These are phyloP conservation scores for Linum lewisii DNA, from an alignment of 345 rosid genomes.

Conservation along the genomic window DNA sequence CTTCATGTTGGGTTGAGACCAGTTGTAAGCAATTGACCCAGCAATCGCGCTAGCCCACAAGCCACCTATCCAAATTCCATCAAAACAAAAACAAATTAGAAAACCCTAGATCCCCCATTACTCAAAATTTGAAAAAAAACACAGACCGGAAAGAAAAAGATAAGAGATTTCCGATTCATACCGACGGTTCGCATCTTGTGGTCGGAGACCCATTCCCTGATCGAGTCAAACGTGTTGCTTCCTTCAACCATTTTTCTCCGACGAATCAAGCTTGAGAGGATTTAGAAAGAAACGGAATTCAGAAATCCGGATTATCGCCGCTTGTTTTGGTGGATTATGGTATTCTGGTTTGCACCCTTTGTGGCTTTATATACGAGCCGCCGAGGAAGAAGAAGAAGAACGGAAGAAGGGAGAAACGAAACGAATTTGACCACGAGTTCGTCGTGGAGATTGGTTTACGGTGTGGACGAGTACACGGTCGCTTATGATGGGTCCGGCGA, in stretches of 20 bases:
- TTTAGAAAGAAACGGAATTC: too few relatives aligned
- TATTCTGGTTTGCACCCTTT: too few relatives aligned
- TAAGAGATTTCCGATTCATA: slow-evolving; percentile 16
- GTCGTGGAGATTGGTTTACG: too few relatives aligned
- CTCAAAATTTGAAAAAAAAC: background rate
- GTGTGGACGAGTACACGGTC: too few relatives aligned
- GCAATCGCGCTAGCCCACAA: slow-evolving; percentile 83
- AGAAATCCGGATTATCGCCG: too few relatives aligned
- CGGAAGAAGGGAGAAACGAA: too few relatives aligned
- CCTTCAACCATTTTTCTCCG: slow-evolving; percentile 49
- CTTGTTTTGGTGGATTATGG: too few relatives aligned
- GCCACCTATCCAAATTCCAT: slow-evolving; percentile 32
- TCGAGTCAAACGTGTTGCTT: slow-evolving; percentile 46
- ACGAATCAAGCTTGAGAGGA: too few relatives aligned
- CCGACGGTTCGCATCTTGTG: slow-evolving; percentile 96
- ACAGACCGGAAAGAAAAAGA: background rate
- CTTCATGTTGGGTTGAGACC: slow-evolving; percentile 93
- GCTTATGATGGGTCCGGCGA: too few relatives aligned
- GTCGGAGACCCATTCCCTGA: slow-evolving; percentile 67
- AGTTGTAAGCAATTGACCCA: slow-evolving; percentile 86
- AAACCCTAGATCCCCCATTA: background rate
- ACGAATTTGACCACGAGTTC: too few relatives aligned
- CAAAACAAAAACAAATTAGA: slow-evolving; percentile 6
- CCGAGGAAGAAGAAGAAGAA: too few relatives aligned
- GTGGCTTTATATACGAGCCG: too few relatives aligned